phyloP scores from a whole-genome alignment of 1,284 basidiomycete species.

The Ceratobasidium sp. region DNA sequence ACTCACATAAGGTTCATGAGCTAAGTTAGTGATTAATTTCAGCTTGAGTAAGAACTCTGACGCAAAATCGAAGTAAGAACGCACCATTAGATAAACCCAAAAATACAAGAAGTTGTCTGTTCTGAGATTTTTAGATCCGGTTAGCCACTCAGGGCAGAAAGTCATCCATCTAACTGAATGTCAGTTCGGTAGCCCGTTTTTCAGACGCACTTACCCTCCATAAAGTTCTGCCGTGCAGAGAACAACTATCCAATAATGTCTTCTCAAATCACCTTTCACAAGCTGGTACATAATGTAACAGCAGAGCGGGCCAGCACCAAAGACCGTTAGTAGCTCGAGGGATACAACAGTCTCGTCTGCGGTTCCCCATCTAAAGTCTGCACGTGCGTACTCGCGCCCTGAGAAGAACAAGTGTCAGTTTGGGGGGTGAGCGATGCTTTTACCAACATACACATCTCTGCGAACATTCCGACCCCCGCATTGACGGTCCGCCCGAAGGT shows the following conservation, averaged over 20 bases:
- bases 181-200: not conserved
- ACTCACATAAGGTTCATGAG: conserved; percentile 84
- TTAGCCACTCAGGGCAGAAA: conserved; percentile 87
- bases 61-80: conserved; percentile 49
- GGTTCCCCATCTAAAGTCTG: conserved; percentile 83
- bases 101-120: conserved; percentile 72
- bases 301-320: conserved; percentile 80
- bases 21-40: conserved; percentile 59
- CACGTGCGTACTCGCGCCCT: conserved; percentile 78
- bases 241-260: conserved; percentile 86
- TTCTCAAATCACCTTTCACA: conserved; percentile 71
- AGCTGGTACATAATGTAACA: conserved; percentile 78
- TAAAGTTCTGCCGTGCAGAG: conserved; percentile 81
- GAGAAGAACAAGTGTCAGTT: conserved; percentile 50
- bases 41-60: conserved; percentile 41
- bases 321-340: conserved; percentile 84
- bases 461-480: conserved; percentile 75
- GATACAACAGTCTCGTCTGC: conserved; percentile 84
- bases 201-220: conserved; percentile 70
- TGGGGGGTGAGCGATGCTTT: conserved; percentile 48
- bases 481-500: conserved; percentile 80
- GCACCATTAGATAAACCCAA: conserved; percentile 65
- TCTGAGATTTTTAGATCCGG: conserved; percentile 77
- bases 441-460: conserved; percentile 76
- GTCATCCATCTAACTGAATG: conserved; percentile 78